Base-by-base conservation (phyloP, 2,329 filamentous ascomycete genomes). In the Nemania sp. region DNA sequence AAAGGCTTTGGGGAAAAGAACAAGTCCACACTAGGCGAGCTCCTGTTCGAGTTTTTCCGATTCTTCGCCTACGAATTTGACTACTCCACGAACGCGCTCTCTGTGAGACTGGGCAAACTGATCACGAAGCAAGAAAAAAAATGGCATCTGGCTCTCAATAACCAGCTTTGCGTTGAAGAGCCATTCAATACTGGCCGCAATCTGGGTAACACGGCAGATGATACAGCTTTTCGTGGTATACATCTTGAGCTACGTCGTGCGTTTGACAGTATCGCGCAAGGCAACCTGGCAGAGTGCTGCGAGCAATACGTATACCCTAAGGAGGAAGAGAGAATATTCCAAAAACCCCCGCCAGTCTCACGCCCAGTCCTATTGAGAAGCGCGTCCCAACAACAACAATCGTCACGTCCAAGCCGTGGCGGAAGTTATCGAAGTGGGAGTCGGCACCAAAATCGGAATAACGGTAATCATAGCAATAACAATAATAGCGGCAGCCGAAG, bases 31-130 rank as follows among this genome's bases (percentile, higher is more conserved):
- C 74, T 95, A 29, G 94, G 93, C 3, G 86, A 92, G 63, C 82
- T 99, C n/a, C 80, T 99, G 1, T 99, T 98, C 69, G 86, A 93
- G 43, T 99, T 99, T 77, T 99, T 98, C 76, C 88, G 92, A 46
- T 92, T 94, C 70, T 99, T 97, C 72, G 94, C 90, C 1, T 89
- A 97, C 75, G 93, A 97, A 74, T 87, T 98, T 63, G 89, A 98
- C 72, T 98, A 95, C 72, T 90, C 93, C 68, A 90, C 89, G 63
- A 81, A 87, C 64, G 92, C 91, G 10, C 81, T 98, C 40, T 98
- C 95, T 1, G 89, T 99, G 51, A 87, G 93, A 20, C 84, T 90
- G 68, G 95, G 94, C 11, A 89, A 85, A 69, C 78, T 93, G 57
- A 78, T 96, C 57, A 87, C 88, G 9, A 94, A 97, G 74, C 83